Conservation (phyloP, 768 basidiomycete genomes). For the Auricularia heimuer region DNA sequence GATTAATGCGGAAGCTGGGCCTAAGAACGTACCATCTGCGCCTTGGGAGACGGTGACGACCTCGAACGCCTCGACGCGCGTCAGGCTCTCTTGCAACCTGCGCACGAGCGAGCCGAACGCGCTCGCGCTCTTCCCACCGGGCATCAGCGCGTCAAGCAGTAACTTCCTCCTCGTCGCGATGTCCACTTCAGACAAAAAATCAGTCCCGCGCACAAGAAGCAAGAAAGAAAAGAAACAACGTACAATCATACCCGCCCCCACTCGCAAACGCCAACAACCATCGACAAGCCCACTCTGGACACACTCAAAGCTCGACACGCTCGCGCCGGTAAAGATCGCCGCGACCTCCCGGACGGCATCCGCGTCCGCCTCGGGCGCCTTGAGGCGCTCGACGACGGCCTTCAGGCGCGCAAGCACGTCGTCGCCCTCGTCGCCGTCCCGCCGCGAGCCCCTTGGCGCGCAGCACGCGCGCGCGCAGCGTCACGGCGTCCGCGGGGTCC, state of each 20-base stretch:
- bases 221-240: background rate
- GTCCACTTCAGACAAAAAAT: conserved; percentile 60
- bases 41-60: conserved; percentile 82
- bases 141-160: conserved; percentile 67
- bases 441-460: conserved; percentile 61
- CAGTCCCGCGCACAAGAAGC: conserved; percentile 29
- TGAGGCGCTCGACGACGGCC: background rate
- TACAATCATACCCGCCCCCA: conserved; percentile 50
- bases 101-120: conserved; percentile 78
- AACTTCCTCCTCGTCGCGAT: conserved; percentile 62
- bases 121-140: background rate
- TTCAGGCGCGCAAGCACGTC: background rate
- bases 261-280: conserved; percentile 72
- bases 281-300: conserved; percentile 91
- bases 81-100: conserved; percentile 91
- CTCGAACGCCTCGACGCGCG: conserved; percentile 91
- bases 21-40: conserved; percentile 68
- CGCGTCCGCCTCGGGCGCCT: background rate
- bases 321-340: conserved; percentile 8
- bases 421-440: conserved; percentile 9
- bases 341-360: background rate
- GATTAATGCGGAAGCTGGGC: no score
- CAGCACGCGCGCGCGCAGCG: conserved; percentile 82
- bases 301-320: conserved; percentile 59
- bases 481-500: conserved; percentile 86